These are phyloP conservation scores for Bidens hawaiensis DNA, from an alignment of 140 eudicot species.

Conservation along the genomic window DNA sequence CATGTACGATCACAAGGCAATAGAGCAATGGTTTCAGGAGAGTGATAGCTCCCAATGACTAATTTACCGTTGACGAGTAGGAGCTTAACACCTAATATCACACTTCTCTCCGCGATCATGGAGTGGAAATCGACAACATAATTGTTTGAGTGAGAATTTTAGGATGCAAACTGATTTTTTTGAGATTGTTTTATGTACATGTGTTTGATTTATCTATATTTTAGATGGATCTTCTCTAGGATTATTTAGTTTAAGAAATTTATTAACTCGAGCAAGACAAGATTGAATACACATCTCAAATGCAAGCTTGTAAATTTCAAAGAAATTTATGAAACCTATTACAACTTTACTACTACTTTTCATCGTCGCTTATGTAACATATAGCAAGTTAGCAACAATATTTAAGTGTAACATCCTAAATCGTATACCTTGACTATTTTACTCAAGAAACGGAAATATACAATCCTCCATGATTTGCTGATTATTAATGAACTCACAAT, in stretches of 20 bases:
- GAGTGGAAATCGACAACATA: conserved; percentile 58
- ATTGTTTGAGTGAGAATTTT: conserved; percentile 9
- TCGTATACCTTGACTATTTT: neutral
- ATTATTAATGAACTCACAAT: conserved; percentile 5
- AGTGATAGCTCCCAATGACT: conserved; percentile 67
- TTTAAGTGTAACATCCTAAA: conserved; percentile 2
- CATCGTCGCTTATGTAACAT: neutral
- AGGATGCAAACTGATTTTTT: conserved; percentile 3
- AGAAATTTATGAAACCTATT: no score
- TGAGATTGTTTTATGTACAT: conserved; percentile 15
- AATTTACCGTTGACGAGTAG: conserved; percentile 49
- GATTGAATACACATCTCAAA: no score
- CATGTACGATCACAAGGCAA: conserved; percentile 71
- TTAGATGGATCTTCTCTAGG: neutral
- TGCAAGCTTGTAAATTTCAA: no score
- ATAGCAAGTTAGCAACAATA: neutral
- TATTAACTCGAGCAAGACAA: no score
- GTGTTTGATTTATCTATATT: conserved; percentile 14
- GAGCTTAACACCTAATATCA: conserved; percentile 52
- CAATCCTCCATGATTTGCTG: conserved; percentile 9
- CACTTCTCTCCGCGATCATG: conserved; percentile 68
- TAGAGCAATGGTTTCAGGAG: conserved; percentile 61
- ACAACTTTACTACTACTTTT: no score
- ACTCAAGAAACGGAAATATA: conserved; percentile 6
- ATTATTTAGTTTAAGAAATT: no score